Evolutionary conservation across 768 basidiomycete species (phyloP).

Genomic region (Tulasnella sp.): DNA sequence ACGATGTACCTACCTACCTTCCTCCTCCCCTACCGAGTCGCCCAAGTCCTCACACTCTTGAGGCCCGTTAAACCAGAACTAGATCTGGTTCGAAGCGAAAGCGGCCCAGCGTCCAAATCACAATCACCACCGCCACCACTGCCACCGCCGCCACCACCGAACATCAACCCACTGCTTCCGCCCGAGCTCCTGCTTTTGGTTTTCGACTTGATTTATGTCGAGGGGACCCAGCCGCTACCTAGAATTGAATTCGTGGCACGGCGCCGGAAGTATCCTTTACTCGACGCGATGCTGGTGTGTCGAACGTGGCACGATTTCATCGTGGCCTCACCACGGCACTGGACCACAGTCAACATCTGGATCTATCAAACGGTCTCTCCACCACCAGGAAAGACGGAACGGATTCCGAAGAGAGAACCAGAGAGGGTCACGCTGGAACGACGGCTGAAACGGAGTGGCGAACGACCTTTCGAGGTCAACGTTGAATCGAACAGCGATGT

Average conservation of each 20-base stretch:
- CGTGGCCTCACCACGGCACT: background rate
- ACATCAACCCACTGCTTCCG: background rate
- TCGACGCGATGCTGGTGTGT: background rate
- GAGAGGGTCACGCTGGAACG: background rate
- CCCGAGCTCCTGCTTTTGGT: background rate
- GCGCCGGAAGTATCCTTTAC: background rate
- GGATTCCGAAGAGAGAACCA: background rate
- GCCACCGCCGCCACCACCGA: background rate
- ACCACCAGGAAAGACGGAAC: background rate
- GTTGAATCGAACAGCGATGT: background rate
- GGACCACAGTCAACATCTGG: background rate
- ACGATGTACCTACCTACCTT: too few species aligned
- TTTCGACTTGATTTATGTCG: background rate
- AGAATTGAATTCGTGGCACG: background rate
- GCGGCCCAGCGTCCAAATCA: too few species aligned
- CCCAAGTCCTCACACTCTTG: too few species aligned
- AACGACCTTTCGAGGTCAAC: background rate
- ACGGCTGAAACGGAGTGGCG: background rate
- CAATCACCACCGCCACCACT: background rate
- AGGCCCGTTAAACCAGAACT: too few species aligned
- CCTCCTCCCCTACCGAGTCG: too few species aligned
- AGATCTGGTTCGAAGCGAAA: too few species aligned
- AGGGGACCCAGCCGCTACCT: background rate
- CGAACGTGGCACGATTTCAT: background rate
- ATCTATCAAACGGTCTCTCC: too few species aligned